phyloP scores from a whole-genome alignment of 305 asterid species.

The Ilex paraguariensis region DNA sequence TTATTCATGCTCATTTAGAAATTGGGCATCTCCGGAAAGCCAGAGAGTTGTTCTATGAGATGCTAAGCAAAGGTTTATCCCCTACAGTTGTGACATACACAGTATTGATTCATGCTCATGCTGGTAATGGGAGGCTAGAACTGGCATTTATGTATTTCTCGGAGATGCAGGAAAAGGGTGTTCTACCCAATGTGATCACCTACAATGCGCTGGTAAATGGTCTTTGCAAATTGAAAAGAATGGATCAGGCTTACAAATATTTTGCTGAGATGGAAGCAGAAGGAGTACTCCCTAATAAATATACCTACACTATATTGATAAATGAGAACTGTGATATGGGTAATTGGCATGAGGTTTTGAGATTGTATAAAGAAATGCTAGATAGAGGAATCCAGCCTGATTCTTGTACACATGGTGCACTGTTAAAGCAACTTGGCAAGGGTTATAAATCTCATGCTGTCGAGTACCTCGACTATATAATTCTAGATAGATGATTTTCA shows the following conservation, averaged over 20 bases:
- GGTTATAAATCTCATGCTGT: slow-evolving; percentile 25
- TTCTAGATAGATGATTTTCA: slow-evolving; percentile 14
- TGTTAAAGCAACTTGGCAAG: slow-evolving; percentile 37
- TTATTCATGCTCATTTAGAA: slow-evolving; percentile 50
- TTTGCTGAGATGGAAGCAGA: slow-evolving; percentile 39
- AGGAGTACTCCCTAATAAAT: slow-evolving; percentile 43
- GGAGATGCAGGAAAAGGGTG: slow-evolving; percentile 48
- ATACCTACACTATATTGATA: slow-evolving; percentile 59
- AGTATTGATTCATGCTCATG: slow-evolving; percentile 57
- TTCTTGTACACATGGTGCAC: slow-evolving; percentile 41
- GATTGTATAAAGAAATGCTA: slow-evolving; percentile 59
- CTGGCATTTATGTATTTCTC: slow-evolving; percentile 43
- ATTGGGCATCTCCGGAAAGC: slow-evolving; percentile 42
- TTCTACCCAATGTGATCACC: slow-evolving; percentile 56
- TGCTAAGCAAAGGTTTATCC: slow-evolving; percentile 38
- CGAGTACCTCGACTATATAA: slow-evolving; percentile 36
- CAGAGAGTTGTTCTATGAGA: slow-evolving; percentile 42
- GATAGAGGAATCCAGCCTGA: slow-evolving; percentile 50
- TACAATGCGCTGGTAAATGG: slow-evolving; percentile 51
- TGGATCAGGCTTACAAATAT: slow-evolving; percentile 42
- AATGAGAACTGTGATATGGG: slow-evolving; percentile 43
- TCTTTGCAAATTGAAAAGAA: slow-evolving; percentile 42
- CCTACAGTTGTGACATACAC: slow-evolving; percentile 71
- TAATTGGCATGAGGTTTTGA: slow-evolving; percentile 45
- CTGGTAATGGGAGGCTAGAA: slow-evolving; percentile 42